Evolutionary conservation across 345 rosid species (phyloP).

Genomic region (Acer saccharum): DNA sequence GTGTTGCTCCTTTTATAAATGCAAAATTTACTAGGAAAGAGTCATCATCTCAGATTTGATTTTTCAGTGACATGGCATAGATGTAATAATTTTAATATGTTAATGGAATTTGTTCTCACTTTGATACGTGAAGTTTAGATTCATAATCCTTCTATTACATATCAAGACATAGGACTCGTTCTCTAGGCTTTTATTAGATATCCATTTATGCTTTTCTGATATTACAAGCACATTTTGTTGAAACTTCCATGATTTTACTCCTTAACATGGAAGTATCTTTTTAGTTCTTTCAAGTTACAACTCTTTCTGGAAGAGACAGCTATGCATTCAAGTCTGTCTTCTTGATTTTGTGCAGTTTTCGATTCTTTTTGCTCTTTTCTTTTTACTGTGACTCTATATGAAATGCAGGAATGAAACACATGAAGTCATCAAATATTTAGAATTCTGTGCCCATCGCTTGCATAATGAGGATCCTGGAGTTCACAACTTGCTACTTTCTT

Average conservation of each 20-base stretch:
- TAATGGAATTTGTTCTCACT: no score
- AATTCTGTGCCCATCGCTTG: constrained; percentile 85
- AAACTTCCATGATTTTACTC: background rate
- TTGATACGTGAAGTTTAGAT: no score
- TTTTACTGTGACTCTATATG: constrained; percentile 3
- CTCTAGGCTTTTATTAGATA: background rate
- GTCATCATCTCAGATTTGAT: background rate
- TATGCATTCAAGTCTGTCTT: constrained; percentile 2
- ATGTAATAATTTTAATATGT: background rate
- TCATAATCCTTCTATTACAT: no score
- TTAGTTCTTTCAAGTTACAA: background rate
- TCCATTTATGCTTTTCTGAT: background rate
- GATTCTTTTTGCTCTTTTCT: constrained; percentile 6
- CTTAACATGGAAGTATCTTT: background rate
- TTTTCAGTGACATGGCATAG: background rate
- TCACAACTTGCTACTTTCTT: constrained; percentile 91
- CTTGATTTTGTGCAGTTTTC: constrained; percentile 8
- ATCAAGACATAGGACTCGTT: no score
- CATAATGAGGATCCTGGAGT: constrained; percentile 97
- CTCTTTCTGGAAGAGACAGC: background rate
- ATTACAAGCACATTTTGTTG: background rate
- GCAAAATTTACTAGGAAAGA: background rate
- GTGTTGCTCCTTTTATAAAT: constrained; percentile 3
- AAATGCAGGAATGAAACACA: constrained; percentile 95
- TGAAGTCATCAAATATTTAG: constrained; percentile 94